Evolutionary conservation across 75 land plant genomes (phyloP), one percentile per base, ranked within the genome.

Genomic region (Larix kaempferi): DNA sequence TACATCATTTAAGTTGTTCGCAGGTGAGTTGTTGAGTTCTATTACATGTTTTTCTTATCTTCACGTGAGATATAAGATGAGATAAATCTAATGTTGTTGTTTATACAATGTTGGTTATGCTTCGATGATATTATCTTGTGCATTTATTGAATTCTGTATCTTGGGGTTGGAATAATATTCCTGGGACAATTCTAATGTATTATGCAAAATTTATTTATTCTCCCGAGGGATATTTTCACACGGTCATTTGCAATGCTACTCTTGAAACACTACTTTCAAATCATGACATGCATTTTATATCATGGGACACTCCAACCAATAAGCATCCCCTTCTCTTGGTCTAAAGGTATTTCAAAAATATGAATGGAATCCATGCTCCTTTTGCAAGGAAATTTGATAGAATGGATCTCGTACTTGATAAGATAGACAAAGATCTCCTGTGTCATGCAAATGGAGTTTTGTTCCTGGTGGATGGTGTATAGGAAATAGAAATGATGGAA

Each of bases 151-250:
- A 75, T 93, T 67, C 59, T 83, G 86, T 73, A 75, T 93, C 22
- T 86, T 87, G 87, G 88, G 94, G 91, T 12, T 93, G 95, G 95
- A 92, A 91, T 77, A 93, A 92, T 60, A 89, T 93, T 59, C 95
- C 95, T 35, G 78, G 94, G 33, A 0, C 33, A 91, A 29, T 29
- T 0, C 33, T 29, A 29, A 29, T 29, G 1, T 29, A 29, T 29
- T 29, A 29, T 79, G 85, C 95, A 39, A 94, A 92, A 76, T 90
- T 92, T 64, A 78, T 94, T 8, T 94, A 91, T 33, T 88, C 96
- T 6, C 88, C 33, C 1, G 0, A 29, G 33, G 33, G 33, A 29
- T 29, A 29, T 79, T 93, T 93, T 66, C 95, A 94, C 76, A 94
- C 90, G 0, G 85, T 89, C 56, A 78, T 92, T 29, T 93, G 96